These are phyloP conservation scores for Lithohypha guttulata DNA, from an alignment of 2,329 filamentous ascomycete genomes.

Conservation along the genomic window DNA sequence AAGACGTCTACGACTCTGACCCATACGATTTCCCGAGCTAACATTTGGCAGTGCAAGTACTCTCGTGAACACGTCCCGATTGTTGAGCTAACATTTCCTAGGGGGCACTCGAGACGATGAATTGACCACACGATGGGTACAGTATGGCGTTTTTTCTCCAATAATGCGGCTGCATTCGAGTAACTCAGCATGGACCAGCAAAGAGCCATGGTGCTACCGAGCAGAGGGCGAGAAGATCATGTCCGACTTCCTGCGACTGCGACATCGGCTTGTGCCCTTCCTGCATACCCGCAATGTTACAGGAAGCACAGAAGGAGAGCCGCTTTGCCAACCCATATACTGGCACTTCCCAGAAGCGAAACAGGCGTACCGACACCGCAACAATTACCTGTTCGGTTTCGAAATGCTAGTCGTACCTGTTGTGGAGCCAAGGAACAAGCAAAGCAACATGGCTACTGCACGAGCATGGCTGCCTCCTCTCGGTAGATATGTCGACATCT, in stretches of 20 bases:
- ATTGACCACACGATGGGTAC: slow-evolving; percentile 49
- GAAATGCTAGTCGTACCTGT: slow-evolving; percentile 48
- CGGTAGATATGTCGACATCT: slow-evolving; percentile 46
- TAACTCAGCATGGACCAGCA: slow-evolving; percentile 47
- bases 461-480: slow-evolving; percentile 47
- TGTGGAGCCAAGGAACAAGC: slow-evolving; percentile 38
- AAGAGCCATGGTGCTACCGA: slow-evolving; percentile 52
- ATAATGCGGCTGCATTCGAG: slow-evolving; percentile 52
- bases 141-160: slow-evolving; percentile 51
- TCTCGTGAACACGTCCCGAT: too few species aligned
- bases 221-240: slow-evolving; percentile 38
- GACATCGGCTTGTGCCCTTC: slow-evolving; percentile 51
- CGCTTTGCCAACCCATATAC: slow-evolving; percentile 52
- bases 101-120: slow-evolving; percentile 48
- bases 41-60: too few species aligned
- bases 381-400: slow-evolving; percentile 50
- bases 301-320: slow-evolving; percentile 36
- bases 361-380: slow-evolving; percentile 46
- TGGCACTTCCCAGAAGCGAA: slow-evolving; percentile 45
- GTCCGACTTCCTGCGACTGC: slow-evolving; percentile 40
- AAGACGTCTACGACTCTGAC: too few species aligned
- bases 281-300: slow-evolving; percentile 48
- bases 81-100: too few species aligned
- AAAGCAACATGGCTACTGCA: slow-evolving; percentile 38
- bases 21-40: too few species aligned